Conservation (phyloP, 192 early-diverging fungal genomes). For the Allomyces macrogynus region DNA sequence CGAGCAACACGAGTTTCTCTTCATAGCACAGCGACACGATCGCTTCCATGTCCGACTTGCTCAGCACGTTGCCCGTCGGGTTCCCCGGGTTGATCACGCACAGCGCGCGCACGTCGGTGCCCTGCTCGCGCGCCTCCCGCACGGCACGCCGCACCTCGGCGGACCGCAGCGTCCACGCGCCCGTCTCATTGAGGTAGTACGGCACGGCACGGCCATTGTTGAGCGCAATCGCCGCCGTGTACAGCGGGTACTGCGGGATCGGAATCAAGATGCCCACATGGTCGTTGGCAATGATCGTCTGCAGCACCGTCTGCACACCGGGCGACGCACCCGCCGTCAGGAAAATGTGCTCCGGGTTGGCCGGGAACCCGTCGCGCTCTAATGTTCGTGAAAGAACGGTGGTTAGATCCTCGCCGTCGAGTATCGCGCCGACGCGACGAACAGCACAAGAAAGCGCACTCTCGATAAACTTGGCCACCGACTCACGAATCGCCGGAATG, state of each 20-base stretch:
- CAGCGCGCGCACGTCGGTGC: constrained; percentile 76
- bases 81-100: constrained; percentile 98
- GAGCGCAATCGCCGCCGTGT: constrained; percentile 75
- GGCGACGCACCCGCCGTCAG: constrained; percentile 82
- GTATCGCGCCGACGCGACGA: too few relatives aligned
- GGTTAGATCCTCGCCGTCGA: not conserved
- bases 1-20: constrained; percentile 66
- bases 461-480: constrained; percentile 80
- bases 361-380: constrained; percentile 76
- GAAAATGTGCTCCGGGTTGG: constrained; percentile 67
- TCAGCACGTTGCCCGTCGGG: constrained; percentile 83
- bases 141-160: constrained; percentile 44
- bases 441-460: not conserved
- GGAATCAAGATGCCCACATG: constrained; percentile 95
- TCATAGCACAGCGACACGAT: constrained; percentile 72
- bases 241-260: constrained; percentile 96
- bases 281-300: constrained; percentile 54
- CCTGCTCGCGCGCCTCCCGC: constrained; percentile 34
- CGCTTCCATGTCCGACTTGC: constrained; percentile 62
- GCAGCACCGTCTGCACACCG: constrained; percentile 81
- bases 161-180: constrained; percentile 59
- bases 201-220: constrained; percentile 70
- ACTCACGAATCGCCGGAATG: constrained; percentile 55
- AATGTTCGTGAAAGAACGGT: not conserved
- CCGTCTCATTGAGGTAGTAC: constrained; percentile 76